Percentiles rank a stretch among this genome's conserved stretches.
These are phyloP conservation scores for Ganoderma meredithae DNA, from an alignment of 1,284 basidiomycete genomes.

Conservation along the genomic window DNA sequence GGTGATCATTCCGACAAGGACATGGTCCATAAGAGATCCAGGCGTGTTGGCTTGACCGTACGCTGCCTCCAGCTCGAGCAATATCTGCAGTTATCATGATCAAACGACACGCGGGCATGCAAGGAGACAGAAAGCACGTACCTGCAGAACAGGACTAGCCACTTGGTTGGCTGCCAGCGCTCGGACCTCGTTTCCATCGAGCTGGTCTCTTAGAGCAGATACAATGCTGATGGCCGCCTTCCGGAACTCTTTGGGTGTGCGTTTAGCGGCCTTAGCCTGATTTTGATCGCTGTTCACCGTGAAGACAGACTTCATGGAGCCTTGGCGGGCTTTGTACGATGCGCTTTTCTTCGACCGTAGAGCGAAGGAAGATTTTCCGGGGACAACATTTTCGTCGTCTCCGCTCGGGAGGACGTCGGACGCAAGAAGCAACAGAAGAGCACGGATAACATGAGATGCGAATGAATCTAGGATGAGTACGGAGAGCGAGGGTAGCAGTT, in stretches of 20 bases:
- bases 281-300: conserved; percentile 51
- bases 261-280: conserved; percentile 39
- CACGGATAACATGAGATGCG: conserved; percentile 87
- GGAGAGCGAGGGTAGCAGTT: conserved; percentile 70
- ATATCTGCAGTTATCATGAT: conserved; percentile 56
- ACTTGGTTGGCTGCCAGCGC: conserved; percentile 84
- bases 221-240: conserved; percentile 62
- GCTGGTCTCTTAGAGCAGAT: conserved; percentile 55
- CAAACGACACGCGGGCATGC: background rate
- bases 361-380: conserved; percentile 40
- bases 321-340: conserved; percentile 79
- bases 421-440: conserved; percentile 78
- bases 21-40: conserved; percentile 83
- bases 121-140: conserved; percentile 41
- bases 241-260: conserved; percentile 61
- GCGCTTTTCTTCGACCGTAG: conserved; percentile 81
- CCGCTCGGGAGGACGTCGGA: conserved; percentile 50
- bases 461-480: conserved; percentile 82
- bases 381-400: conserved; percentile 43
- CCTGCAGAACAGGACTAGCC: conserved; percentile 84
- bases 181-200: conserved; percentile 80
- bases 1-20: conserved; percentile 84
- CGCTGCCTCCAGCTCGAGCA: conserved; percentile 81
- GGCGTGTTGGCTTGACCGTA: conserved; percentile 62
- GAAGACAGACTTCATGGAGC: conserved; percentile 78